Conservation (phyloP, 2,329 filamentous ascomycete species). For the Chaetomium globosum region DNA sequence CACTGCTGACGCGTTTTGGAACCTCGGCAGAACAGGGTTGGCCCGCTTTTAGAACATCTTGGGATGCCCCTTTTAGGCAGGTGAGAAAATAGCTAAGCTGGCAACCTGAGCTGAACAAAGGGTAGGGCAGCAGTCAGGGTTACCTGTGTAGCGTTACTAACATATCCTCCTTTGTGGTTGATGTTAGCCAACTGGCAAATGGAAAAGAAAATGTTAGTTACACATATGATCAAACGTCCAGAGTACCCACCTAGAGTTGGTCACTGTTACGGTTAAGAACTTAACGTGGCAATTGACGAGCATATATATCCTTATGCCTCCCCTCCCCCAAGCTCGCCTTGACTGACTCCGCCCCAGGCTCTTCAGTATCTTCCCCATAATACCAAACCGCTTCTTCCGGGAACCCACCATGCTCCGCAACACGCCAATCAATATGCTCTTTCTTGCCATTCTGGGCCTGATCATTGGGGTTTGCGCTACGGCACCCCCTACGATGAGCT, state of each 20-base stretch:
- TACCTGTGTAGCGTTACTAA: not conserved
- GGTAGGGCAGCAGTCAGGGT: too few species aligned
- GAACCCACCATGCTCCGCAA: not conserved
- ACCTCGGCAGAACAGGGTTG: not conserved
- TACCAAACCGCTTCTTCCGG: not conserved
- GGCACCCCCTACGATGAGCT: not conserved
- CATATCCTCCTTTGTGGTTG: not conserved
- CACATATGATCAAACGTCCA: not conserved
- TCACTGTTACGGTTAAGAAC: not conserved
- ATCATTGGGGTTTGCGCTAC: not conserved
- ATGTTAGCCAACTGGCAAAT: not conserved
- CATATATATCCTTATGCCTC: not conserved
- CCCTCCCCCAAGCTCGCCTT: not conserved
- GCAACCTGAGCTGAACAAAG: not conserved
- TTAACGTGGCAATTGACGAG: too few species aligned
- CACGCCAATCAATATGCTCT: not conserved
- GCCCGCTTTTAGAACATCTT: not conserved
- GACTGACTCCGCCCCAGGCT: not conserved
- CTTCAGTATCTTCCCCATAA: not conserved
- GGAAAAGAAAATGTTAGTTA: not conserved
- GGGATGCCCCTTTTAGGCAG: conserved; percentile 7
- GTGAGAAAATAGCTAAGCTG: not conserved
- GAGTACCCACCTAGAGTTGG: too few species aligned
- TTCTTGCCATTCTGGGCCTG: not conserved
- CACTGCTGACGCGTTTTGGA: not conserved